A percentile compares a stretch with the other conserved stretches of the same genome.
Evolutionary conservation across 2,329 filamentous ascomycete species (phyloP).

Genomic region (Aspergillus spinulosporus): DNA sequence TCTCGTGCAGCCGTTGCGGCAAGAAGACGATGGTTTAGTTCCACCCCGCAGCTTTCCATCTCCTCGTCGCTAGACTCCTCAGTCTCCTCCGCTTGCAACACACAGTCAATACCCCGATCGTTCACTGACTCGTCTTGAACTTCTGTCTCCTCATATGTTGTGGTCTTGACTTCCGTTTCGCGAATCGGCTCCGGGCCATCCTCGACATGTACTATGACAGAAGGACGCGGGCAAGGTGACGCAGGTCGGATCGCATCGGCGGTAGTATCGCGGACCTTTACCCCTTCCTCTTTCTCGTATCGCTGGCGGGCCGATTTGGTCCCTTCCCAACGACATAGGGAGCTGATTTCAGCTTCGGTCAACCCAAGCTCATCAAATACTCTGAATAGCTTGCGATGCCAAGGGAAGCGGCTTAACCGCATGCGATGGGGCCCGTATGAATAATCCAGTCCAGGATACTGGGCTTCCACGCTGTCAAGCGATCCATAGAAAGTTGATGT

Average conservation of each 20-base stretch:
- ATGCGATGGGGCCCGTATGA: conserved; percentile 62
- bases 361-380: conserved; percentile 61
- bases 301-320: conserved; percentile 50
- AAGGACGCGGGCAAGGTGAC: conserved; percentile 43
- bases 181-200: conserved; percentile 26
- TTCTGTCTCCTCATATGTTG: conserved; percentile 27
- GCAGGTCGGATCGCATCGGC: conserved; percentile 57
- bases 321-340: conserved; percentile 61
- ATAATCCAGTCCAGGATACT: conserved; percentile 67
- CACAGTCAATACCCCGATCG: conserved; percentile 28
- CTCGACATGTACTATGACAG: conserved; percentile 35
- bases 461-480: conserved; percentile 64
- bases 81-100: conserved; percentile 32
- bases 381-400: conserved; percentile 61
- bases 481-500: conserved; percentile 65
- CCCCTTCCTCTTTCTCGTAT: conserved; percentile 57
- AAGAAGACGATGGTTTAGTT: conserved; percentile 53
- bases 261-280: conserved; percentile 62
- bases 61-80: conserved; percentile 49
- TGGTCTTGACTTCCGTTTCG: conserved; percentile 26
- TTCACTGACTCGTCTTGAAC: conserved; percentile 26
- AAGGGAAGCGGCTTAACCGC: conserved; percentile 61
- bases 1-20: conserved; percentile 56
- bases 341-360: conserved; percentile 61
- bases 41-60: conserved; percentile 53